Evolutionary conservation across 441 rosid species (phyloP), one percentile per base, ranked within the genome.

Genomic region (Oxalis stricta): DNA sequence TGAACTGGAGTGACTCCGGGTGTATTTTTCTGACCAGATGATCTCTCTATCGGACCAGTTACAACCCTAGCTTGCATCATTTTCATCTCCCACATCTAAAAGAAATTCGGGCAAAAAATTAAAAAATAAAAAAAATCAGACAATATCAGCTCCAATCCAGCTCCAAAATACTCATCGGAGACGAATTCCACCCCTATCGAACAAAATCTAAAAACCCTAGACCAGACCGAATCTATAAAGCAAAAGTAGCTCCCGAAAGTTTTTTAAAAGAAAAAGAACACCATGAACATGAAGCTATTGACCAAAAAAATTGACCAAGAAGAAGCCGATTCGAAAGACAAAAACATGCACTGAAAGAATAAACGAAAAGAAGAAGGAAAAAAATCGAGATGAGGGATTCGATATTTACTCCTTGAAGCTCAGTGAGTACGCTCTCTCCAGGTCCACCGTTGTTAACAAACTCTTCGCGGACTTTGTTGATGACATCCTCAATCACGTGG

Each of bases 401-500:
- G 31, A 26, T 26, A 24, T 26, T 77, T 73, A 92, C 99, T 63
- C 79, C 92, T 75, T 92, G 97, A 34, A 92, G 97, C 61, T 87
- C 95, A 46, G 11, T 55, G 58, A 92, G 97, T 47, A 84, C 92
- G 58, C 60, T 53, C 61, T 87, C 97, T 29, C 95, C 94, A 0
- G 95, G 87, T 7, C 92, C 96, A 19, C 89, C 87, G 65, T 65
- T 76, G 64, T 62, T 64, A 55, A 75, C 39, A 61, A 92, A 92
- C 82, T 86, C 97, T 0, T 87, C 97, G 7, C 94, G 91, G 48
- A 79, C 84, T 73, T 92, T 87, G 72, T 18, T 67, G 57, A 92
- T 73, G 52, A 92, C 99, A 22, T 92, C 97, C 39, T 79, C 95
- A 52, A 92, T 92, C 46, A 87, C 99, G 26, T 83, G 68, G 66